Conservation (phyloP, 495 filamentous ascomycete species). For the Gamarada debralockiae region DNA sequence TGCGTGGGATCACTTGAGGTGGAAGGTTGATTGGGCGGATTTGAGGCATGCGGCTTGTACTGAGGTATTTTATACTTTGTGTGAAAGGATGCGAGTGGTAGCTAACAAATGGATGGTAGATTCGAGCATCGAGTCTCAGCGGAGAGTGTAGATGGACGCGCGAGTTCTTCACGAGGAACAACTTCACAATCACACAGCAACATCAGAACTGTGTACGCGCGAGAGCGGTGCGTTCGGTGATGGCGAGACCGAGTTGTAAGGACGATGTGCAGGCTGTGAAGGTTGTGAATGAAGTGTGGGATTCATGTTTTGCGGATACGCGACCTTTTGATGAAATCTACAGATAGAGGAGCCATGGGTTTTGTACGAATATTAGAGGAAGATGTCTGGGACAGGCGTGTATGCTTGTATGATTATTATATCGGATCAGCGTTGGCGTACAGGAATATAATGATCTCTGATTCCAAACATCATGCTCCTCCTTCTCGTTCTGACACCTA, state of each 20-base stretch:
- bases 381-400: too few relatives aligned
- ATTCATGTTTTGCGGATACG: constrained; percentile 92
- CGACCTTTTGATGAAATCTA: constrained; percentile 97
- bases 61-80: constrained; percentile 57
- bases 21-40: constrained; percentile 77
- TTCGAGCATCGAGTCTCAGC: constrained; percentile 84
- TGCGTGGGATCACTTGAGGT: constrained; percentile 89
- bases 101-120: constrained; percentile 47
- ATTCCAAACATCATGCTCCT: constrained; percentile 21
- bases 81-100: background rate
- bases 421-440: constrained; percentile 24
- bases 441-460: constrained; percentile 22
- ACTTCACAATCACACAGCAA: constrained; percentile 86
- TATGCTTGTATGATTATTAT: constrained; percentile 4
- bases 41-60: constrained; percentile 89
- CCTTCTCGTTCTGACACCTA: too few relatives aligned
- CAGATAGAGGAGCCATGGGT: constrained; percentile 47
- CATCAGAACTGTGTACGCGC: constrained; percentile 88
- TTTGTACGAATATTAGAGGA: constrained; percentile 19
- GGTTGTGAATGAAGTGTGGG: constrained; percentile 95
- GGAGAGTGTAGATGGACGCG: constrained; percentile 91
- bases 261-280: constrained; percentile 83
- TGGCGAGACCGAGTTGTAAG: constrained; percentile 69
- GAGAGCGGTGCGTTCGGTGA: constrained; percentile 73
- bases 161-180: constrained; percentile 76